Conservation (phyloP, 306 rosid species). For the Chamaecrista fasciculata region DNA sequence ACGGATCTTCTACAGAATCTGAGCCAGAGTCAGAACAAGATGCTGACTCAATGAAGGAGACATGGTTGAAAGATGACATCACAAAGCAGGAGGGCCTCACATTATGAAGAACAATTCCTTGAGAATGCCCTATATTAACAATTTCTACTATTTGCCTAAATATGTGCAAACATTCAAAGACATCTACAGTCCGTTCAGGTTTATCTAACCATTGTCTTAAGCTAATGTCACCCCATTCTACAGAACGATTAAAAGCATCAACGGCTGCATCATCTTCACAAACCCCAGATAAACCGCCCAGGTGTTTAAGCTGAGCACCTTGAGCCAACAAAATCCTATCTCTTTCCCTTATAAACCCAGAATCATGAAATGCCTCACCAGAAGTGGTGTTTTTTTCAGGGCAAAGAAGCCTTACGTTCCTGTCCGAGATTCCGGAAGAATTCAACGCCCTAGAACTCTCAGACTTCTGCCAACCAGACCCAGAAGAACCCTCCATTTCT, state of each 20-base stretch:
- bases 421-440: slow-evolving; percentile 57
- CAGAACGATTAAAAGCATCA: slow-evolving; percentile 50
- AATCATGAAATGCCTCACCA: slow-evolving; percentile 49
- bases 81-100: slow-evolving; percentile 96
- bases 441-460: slow-evolving; percentile 62
- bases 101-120: slow-evolving; percentile 91
- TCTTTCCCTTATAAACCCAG: slow-evolving; percentile 45
- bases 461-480: slow-evolving; percentile 59
- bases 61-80: slow-evolving; percentile 88
- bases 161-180: slow-evolving; percentile 75
- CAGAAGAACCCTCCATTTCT: slow-evolving; percentile 79
- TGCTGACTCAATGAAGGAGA: slow-evolving; percentile 89
- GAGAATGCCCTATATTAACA: slow-evolving; percentile 72
- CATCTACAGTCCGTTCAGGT: slow-evolving; percentile 67
- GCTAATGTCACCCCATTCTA: slow-evolving; percentile 81
- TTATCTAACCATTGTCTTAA: slow-evolving; percentile 96
- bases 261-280: slow-evolving; percentile 56
- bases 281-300: slow-evolving; percentile 60
- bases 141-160: slow-evolving; percentile 87
- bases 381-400: slow-evolving; percentile 40
- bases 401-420: slow-evolving; percentile 46
- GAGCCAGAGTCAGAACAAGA: slow-evolving; percentile 95
- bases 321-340: slow-evolving; percentile 49
- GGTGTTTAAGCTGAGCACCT: slow-evolving; percentile 39
- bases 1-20: slow-evolving; percentile 68